Base-by-base conservation (phyloP, 2,329 filamentous ascomycete genomes). In the Verticillium nubilum region DNA sequence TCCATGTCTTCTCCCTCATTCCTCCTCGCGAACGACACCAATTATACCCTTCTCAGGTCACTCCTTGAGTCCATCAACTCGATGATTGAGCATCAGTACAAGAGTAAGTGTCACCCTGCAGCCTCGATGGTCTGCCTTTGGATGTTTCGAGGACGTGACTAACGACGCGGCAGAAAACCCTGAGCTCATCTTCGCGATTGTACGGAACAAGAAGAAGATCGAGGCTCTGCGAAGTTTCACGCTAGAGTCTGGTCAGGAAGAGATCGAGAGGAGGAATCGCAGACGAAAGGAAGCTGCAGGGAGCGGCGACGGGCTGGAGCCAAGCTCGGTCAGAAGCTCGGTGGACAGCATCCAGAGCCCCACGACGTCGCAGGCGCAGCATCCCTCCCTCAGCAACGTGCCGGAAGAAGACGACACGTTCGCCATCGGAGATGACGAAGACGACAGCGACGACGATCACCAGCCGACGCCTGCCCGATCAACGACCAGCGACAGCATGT, bases 1-100 rank as follows among this genome's bases (percentile, higher is more conserved):
- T 95, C 91, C 33, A 96, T 98, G 90, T 96, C 94, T 9, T 91
- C 92, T 0, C 94, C 95, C 0, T 92, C 90, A 31, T 99, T 98
- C 71, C 78, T 99, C 10, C 79, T 98, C 19, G 92, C 91, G 7
- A 98, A 97, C 67, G 95, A 99, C 60, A 90, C 85, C 37, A 99
- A 99, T 65, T 91, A 98, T 70, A 78, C 80, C 31, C 83, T 98
- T 4, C 79, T 99, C 6, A 84, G 86, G 55, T 93, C 92, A 0
- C 76, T 98, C 27, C 80, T 99, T 10, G 92, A 97, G 69, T 93
- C 92, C 0, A 87, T 98, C 69, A 97, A 95, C 70, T 86, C 91
- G 2, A 89, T 97, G 52, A 79, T 98, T 37, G 95, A 98, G 74
- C 91, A 97, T 71, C 89, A 96, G 68, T 95, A 91, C 69, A 81